These are phyloP conservation scores for Talaromyces piceae DNA, from an alignment of 2,329 filamentous ascomycete species.

Conservation along the genomic window DNA sequence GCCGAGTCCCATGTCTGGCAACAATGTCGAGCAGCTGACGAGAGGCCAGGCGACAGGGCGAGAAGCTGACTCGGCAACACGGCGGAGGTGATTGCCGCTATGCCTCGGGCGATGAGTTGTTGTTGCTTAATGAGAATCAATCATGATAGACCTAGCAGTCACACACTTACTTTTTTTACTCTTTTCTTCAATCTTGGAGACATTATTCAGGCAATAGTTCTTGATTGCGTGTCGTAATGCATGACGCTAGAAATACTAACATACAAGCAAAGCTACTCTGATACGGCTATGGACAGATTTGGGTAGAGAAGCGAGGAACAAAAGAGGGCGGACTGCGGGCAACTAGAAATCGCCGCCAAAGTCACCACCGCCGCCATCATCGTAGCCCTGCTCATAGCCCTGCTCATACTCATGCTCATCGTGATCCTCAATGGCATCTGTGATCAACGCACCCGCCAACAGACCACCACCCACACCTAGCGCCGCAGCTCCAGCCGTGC, in stretches of 20 bases:
- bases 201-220: too few relatives aligned
- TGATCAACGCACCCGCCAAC: constrained; percentile 67
- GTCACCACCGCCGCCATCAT: constrained; percentile 16
- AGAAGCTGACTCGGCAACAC: constrained; percentile 20
- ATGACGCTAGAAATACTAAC: background rate
- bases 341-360: constrained; percentile 20
- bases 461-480: constrained; percentile 75
- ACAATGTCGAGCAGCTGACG: constrained; percentile 14
- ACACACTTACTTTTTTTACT: too few relatives aligned
- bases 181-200: too few relatives aligned
- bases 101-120: background rate
- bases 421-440: constrained; percentile 58
- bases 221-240: background rate
- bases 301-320: background rate
- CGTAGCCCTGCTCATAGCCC: constrained; percentile 21
- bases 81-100: constrained; percentile 19
- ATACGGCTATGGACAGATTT: background rate
- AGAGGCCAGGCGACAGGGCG: constrained; percentile 17
- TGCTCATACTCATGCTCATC: constrained; percentile 47
- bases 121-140: background rate
- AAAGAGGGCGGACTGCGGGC: background rate
- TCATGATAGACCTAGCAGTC: too few relatives aligned
- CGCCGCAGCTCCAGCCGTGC: constrained; percentile 65
- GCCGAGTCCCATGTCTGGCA: constrained; percentile 19
- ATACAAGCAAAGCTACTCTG: constrained; percentile 1